Percentiles rank a stretch among this genome's conserved stretches.
These are phyloP conservation scores for Xylariaceae sp. DNA, from an alignment of 2,329 filamentous ascomycete genomes.

Conservation along the genomic window DNA sequence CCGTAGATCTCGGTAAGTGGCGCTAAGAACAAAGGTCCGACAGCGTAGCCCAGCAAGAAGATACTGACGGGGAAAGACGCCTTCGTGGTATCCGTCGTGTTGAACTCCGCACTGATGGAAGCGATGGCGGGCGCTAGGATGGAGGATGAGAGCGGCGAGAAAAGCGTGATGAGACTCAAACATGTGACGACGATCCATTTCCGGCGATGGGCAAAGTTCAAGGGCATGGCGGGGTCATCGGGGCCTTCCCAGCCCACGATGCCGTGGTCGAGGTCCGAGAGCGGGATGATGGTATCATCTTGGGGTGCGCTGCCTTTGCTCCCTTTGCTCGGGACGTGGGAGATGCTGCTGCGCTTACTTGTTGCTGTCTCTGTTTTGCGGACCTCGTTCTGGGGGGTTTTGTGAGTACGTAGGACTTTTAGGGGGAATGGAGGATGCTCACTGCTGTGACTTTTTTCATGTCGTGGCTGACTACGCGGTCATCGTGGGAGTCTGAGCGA, in stretches of 20 bases:
- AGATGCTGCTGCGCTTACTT: constrained; percentile 16
- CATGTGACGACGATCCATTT: constrained; percentile 56
- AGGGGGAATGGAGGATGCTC: background rate
- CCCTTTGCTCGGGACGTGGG: constrained; percentile 28
- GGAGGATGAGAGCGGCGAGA: constrained; percentile 61
- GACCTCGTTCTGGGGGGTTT: constrained; percentile 10
- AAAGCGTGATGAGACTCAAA: constrained; percentile 57
- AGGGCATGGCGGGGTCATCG: constrained; percentile 52
- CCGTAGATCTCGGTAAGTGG: constrained; percentile 62
- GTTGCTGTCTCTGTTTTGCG: constrained; percentile 13
- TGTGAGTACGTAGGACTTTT: constrained; percentile 1
- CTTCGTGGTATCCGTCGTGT: constrained; percentile 38
- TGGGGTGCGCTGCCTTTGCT: constrained; percentile 24
- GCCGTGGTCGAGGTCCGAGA: constrained; percentile 47
- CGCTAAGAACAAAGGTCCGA: constrained; percentile 53
- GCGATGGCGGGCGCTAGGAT: constrained; percentile 49
- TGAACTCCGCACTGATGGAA: constrained; percentile 42
- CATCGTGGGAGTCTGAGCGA: constrained; percentile 13
- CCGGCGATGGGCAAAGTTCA: constrained; percentile 50
- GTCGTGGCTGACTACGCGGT: constrained; percentile 5
- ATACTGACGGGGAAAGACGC: constrained; percentile 55
- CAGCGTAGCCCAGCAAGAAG: constrained; percentile 54
- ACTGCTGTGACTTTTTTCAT: constrained; percentile 10
- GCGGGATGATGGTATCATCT: constrained; percentile 37
- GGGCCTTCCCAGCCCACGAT: constrained; percentile 57